Conservation (phyloP, 164 flowering plant genomes). For the Stephania yunnanensis region DNA sequence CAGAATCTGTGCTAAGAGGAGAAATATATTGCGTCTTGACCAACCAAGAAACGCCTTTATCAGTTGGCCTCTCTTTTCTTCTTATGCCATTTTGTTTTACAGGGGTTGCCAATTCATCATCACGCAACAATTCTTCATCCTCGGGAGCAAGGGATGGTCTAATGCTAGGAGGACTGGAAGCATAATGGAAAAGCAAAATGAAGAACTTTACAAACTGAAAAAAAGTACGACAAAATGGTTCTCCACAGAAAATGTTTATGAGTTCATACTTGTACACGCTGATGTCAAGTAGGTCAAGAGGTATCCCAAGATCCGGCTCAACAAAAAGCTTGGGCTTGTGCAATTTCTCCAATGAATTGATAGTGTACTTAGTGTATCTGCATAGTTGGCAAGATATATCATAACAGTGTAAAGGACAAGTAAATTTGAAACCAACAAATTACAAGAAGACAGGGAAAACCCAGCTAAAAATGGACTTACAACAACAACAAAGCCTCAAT, state of each 20-base stretch:
- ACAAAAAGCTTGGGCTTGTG: slow-evolving; percentile 89
- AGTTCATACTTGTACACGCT: slow-evolving; percentile 88
- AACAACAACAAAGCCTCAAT: too few relatives aligned
- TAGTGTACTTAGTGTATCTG: slow-evolving; percentile 75
- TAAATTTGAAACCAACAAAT: neutral
- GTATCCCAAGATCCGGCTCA: slow-evolving; percentile 95
- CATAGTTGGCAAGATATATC: slow-evolving; percentile 8
- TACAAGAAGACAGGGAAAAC: neutral
- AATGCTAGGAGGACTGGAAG: slow-evolving; percentile 55
- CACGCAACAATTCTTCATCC: slow-evolving; percentile 83
- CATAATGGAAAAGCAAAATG: neutral
- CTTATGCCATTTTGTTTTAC: slow-evolving; percentile 71
- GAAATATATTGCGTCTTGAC: slow-evolving; percentile 96
- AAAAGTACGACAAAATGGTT: neutral
- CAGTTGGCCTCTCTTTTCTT: slow-evolving; percentile 90
- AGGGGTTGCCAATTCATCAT: slow-evolving; percentile 63
- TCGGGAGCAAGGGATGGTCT: slow-evolving; percentile 67
- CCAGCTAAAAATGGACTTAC: neutral
- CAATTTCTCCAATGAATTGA: slow-evolving; percentile 86
- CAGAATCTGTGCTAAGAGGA: slow-evolving; percentile 75
- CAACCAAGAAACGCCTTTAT: slow-evolving; percentile 94
- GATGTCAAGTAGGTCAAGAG: slow-evolving; percentile 91
- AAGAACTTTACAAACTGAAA: neutral
- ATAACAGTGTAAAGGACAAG: slow-evolving; percentile 1
- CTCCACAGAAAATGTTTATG: slow-evolving; percentile 5